phyloP scores from a whole-genome alignment of 106 monocot genomes.

The Dendrobium chrysotoxum region DNA sequence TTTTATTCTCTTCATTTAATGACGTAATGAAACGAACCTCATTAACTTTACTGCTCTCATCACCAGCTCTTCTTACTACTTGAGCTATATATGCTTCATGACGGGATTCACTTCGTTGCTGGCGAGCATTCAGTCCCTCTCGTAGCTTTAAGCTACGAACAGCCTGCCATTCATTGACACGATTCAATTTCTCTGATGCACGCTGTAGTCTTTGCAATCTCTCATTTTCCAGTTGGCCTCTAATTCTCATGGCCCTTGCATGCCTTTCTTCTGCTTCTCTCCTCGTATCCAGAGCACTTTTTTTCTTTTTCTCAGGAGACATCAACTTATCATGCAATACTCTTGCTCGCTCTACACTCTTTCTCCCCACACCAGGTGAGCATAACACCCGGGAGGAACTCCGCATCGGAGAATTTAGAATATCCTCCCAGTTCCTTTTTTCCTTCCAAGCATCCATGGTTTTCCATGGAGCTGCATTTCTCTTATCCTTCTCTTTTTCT shows the following conservation, averaged over 20 bases:
- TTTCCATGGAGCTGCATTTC: slow-evolving; percentile 52
- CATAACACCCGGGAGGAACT: slow-evolving; percentile 51
- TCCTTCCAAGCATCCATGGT: slow-evolving; percentile 98
- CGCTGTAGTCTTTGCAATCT: slow-evolving; percentile 82
- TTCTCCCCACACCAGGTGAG: slow-evolving; percentile 70
- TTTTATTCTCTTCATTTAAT: slow-evolving; percentile 96
- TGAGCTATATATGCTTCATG: slow-evolving; percentile 97
- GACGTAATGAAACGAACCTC: slow-evolving; percentile 99
- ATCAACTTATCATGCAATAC: slow-evolving; percentile 87
- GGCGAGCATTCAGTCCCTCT: slow-evolving; percentile 87
- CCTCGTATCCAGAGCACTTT: slow-evolving; percentile 77
- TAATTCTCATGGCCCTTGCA: slow-evolving; percentile 85
- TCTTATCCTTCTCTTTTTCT: slow-evolving; percentile 60
- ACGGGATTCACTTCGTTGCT: slow-evolving; percentile 73
- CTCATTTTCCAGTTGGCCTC: slow-evolving; percentile 86
- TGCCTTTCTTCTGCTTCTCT: slow-evolving; percentile 93
- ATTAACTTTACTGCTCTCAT: slow-evolving; percentile 98
- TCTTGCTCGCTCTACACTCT: slow-evolving; percentile 57
- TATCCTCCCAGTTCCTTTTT: slow-evolving; percentile 95
- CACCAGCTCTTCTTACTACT: slow-evolving; percentile 88
- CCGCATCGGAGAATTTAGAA: slow-evolving; percentile 73
- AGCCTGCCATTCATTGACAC: slow-evolving; percentile 97
- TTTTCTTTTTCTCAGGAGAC: slow-evolving; percentile 95
- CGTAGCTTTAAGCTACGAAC: slow-evolving; percentile 76
- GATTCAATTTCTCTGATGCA: slow-evolving; percentile 88